Conservation (phyloP, 305 asterid genomes). For the Fraxinus dipetala region DNA sequence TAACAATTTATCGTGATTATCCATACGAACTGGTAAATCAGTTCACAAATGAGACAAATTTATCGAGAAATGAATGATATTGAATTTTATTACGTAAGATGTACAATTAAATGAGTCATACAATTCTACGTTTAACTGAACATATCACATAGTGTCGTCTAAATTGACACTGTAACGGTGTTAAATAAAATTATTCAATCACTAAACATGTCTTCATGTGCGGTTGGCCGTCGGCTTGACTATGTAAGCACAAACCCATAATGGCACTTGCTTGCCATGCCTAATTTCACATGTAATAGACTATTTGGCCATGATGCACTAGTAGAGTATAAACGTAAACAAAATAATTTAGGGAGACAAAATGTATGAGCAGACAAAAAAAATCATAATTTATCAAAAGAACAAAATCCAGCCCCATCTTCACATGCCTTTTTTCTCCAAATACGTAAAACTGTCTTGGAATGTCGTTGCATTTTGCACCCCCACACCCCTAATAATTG, state of each 20-base stretch:
- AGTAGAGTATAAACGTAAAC: background rate
- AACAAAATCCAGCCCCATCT: slow-evolving; percentile 23
- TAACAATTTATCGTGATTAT: too few species aligned
- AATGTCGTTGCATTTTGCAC: slow-evolving; percentile 24
- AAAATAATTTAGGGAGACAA: background rate
- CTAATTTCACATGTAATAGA: slow-evolving; percentile 19
- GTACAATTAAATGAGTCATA: background rate
- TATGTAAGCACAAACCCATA: slow-evolving; percentile 23
- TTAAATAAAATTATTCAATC: too few species aligned
- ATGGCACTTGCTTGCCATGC: slow-evolving; percentile 35
- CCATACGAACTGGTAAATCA: background rate
- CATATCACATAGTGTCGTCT: background rate
- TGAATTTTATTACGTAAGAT: too few species aligned
- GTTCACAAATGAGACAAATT: background rate
- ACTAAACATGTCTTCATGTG: background rate
- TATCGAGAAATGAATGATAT: too few species aligned
- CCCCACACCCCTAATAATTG: background rate
- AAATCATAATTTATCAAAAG: slow-evolving; percentile 20
- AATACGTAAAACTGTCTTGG: slow-evolving; percentile 27
- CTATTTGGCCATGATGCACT: slow-evolving; percentile 26
- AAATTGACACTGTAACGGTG: too few species aligned
- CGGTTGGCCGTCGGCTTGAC: slow-evolving; percentile 29
- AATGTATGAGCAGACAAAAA: slow-evolving; percentile 8
- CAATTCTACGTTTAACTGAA: too few species aligned
- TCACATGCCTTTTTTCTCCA: slow-evolving; percentile 29